Evolutionary conservation across 2,329 filamentous ascomycete genomes (phyloP).

Genomic region (Colletotrichum caudatum): DNA sequence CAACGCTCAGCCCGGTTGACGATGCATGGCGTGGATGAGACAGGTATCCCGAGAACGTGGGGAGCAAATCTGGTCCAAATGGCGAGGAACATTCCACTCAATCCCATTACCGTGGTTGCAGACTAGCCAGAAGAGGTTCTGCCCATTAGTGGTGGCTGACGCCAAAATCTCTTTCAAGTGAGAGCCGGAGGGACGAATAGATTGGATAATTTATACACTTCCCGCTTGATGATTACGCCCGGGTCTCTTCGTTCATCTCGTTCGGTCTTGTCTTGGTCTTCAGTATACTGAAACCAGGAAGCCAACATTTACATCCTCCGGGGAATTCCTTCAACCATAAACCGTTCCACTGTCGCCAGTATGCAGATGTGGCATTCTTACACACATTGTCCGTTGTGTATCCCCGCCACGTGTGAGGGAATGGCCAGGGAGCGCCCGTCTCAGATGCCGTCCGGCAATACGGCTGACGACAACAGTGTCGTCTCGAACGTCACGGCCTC

Average conservation of each 20-base stretch:
- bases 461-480: conserved; percentile 6
- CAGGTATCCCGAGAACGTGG: conserved; percentile 14
- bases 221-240: conserved; percentile 5
- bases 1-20: conserved; percentile 23
- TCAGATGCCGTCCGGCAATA: conserved; percentile 5
- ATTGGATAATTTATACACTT: not conserved
- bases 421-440: not conserved
- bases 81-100: not conserved
- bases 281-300: conserved; percentile 7
- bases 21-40: conserved; percentile 10
- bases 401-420: not conserved
- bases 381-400: not conserved
- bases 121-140: not conserved
- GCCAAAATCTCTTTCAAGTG: not conserved
- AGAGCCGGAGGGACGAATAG: not conserved
- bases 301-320: conserved; percentile 1
- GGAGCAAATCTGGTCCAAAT: conserved; percentile 7
- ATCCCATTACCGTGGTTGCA: not conserved
- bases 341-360: not conserved
- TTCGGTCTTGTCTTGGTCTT: conserved; percentile 18
- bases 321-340: not conserved
- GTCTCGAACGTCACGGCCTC: conserved; percentile 3
- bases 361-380: not conserved
- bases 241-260: conserved; percentile 32
- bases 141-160: not conserved